Evolutionary conservation across 2,329 filamentous ascomycete species (phyloP).

Genomic region (Neurospora crassa): DNA sequence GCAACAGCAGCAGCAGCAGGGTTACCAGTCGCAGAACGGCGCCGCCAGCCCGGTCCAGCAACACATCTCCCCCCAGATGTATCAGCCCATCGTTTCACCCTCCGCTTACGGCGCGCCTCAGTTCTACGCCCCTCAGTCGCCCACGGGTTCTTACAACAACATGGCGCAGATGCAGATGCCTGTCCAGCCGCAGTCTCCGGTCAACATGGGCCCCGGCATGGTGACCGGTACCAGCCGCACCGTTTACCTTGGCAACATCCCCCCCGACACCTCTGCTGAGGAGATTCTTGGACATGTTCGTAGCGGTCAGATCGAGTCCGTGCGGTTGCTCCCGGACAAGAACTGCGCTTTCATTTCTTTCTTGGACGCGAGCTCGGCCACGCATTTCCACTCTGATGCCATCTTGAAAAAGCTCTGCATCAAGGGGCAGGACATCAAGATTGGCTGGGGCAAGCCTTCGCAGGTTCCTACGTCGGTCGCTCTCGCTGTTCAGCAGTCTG

Average conservation of each 20-base stretch:
- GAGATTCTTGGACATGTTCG: slow-evolving; percentile 94
- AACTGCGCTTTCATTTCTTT: slow-evolving; percentile 99
- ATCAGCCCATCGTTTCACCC: slow-evolving; percentile 77
- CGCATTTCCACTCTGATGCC: slow-evolving; percentile 98
- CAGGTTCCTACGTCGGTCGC: slow-evolving; percentile 96
- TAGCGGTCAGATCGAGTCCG: slow-evolving; percentile 98
- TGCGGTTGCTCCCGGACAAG: slow-evolving; percentile 92
- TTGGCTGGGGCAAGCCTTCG: slow-evolving; percentile 97
- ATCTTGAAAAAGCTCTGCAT: slow-evolving; percentile 99
- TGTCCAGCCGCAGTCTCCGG: slow-evolving; percentile 60
- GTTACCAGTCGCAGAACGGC: slow-evolving; percentile 46
- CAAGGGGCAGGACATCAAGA: slow-evolving; percentile 98
- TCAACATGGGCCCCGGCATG: slow-evolving; percentile 68
- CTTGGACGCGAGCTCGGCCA: slow-evolving; percentile 92
- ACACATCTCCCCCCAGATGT: slow-evolving; percentile 71
- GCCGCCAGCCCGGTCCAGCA: slow-evolving; percentile 67
- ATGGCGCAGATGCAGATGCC: slow-evolving; percentile 48
- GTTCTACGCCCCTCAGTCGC: slow-evolving; percentile 78
- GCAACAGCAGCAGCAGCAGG: slow-evolving; percentile 44
- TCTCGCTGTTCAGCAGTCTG: slow-evolving; percentile 94
- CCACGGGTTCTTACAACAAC: slow-evolving; percentile 63
- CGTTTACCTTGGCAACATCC: slow-evolving; percentile 95
- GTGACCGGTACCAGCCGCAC: slow-evolving; percentile 89
- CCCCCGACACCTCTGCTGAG: slow-evolving; percentile 92
- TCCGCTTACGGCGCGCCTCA: slow-evolving; percentile 74